A percentile compares a stretch with the other conserved stretches of the same genome.
phyloP scores from a whole-genome alignment of 345 rosid species.

The Melaleuca quinquenervia region DNA sequence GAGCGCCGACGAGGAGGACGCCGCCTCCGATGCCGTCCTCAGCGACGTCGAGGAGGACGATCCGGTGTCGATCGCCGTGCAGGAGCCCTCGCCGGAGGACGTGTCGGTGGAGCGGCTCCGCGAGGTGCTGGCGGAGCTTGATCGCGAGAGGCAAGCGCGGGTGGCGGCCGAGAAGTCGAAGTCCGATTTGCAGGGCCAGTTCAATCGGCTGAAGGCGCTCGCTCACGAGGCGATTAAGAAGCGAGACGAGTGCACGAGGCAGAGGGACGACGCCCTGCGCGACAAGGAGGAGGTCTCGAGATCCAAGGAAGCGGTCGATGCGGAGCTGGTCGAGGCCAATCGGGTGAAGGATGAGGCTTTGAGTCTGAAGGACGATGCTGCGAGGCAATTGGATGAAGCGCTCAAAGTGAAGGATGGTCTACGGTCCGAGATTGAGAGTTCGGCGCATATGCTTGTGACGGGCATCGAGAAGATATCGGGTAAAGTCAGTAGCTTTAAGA shows the following conservation, averaged over 20 bases:
- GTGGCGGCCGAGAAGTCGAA: constrained; percentile 63
- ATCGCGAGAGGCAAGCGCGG: constrained; percentile 84
- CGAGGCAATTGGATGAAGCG: constrained; percentile 47
- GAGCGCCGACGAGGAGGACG: constrained; percentile 43
- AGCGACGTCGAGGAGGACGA: constrained; percentile 92
- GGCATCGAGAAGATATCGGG: constrained; percentile 95
- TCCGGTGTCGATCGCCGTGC: constrained; percentile 29
- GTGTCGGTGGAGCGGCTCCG: constrained; percentile 36
- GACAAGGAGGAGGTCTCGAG: constrained; percentile 53
- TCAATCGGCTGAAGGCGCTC: constrained; percentile 58
- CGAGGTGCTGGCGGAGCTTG: constrained; percentile 68
- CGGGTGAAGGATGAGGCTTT: constrained; percentile 40
- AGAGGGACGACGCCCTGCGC: constrained; percentile 64
- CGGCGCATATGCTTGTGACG: constrained; percentile 79
- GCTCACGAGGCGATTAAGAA: constrained; percentile 82
- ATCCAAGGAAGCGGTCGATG: constrained; percentile 29
- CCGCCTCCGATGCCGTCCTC: constrained; percentile 61
- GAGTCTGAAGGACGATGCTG: constrained; percentile 43
- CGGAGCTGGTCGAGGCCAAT: constrained; percentile 37
- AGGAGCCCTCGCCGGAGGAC: constrained; percentile 30
- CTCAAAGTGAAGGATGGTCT: constrained; percentile 49
- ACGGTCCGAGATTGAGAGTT: constrained; percentile 68
- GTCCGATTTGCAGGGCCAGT: constrained; percentile 51
- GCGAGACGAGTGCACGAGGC: constrained; percentile 66
- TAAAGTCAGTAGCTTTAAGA: constrained; percentile 68